Evolutionary conservation across 2,329 filamentous ascomycete genomes (phyloP).

Genomic region (Stemphylium vesicarium): DNA sequence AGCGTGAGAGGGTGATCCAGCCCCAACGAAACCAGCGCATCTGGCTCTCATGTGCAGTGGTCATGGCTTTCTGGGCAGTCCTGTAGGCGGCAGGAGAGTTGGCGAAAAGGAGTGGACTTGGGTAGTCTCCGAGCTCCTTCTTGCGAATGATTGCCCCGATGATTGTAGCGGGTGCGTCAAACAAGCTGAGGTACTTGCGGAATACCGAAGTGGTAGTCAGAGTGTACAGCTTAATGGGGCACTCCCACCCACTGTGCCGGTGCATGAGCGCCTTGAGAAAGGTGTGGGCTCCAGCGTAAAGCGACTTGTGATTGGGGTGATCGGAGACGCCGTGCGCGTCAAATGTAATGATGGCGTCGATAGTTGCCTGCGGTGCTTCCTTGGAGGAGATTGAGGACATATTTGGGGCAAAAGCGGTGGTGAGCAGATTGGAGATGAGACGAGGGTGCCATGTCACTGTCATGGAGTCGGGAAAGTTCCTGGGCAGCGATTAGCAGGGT

Average conservation of each 20-base stretch:
- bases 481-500: conserved; percentile 29
- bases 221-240: conserved; percentile 84
- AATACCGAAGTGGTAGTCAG: conserved; percentile 73
- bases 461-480: conserved; percentile 90
- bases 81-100: conserved; percentile 69
- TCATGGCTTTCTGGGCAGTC: conserved; percentile 85
- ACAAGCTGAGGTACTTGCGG: conserved; percentile 80
- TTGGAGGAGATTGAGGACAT: conserved; percentile 53
- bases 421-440: conserved; percentile 73
- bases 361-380: conserved; percentile 59
- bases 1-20: conserved; percentile 88
- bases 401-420: conserved; percentile 74
- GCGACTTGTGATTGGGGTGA: conserved; percentile 91
- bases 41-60: conserved; percentile 86
- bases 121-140: conserved; percentile 61
- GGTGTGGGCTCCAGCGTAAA: conserved; percentile 78
- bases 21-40: conserved; percentile 99
- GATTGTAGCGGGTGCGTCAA: conserved; percentile 79
- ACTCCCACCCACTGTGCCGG: conserved; percentile 67
- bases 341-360: conserved; percentile 90
- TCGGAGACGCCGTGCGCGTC: conserved; percentile 81
- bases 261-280: conserved; percentile 74
- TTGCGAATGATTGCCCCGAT: conserved; percentile 57
- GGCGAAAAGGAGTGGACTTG: conserved; percentile 70
- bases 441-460: conserved; percentile 74